These are phyloP conservation scores for Botrytis squamosa DNA, from an alignment of 2,329 filamentous ascomycete genomes.

Conservation along the genomic window DNA sequence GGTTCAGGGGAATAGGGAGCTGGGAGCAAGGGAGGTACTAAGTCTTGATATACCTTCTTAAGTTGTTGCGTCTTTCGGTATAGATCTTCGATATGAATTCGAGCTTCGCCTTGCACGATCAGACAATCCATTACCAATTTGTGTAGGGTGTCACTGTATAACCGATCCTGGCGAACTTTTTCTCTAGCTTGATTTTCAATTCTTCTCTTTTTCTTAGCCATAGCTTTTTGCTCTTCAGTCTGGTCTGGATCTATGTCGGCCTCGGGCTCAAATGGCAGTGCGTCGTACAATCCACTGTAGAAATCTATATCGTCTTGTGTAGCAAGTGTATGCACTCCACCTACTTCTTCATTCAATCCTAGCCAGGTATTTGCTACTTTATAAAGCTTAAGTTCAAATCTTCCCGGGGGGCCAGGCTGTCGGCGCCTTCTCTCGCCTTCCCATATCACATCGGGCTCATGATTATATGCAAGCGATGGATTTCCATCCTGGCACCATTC, in stretches of 20 bases:
- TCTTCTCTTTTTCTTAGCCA: neutral
- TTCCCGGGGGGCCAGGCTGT: neutral
- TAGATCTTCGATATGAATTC: neutral
- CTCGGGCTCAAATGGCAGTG: neutral
- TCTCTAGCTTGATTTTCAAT: neutral
- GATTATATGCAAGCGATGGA: neutral
- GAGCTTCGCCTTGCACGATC: slow-evolving; percentile 2
- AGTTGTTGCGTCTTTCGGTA: neutral
- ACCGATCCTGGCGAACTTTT: neutral
- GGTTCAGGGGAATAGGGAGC: neutral
- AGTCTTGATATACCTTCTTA: neutral
- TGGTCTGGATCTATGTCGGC: neutral
- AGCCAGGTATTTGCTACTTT: neutral
- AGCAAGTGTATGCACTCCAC: slow-evolving; percentile 10
- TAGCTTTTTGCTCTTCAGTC: neutral
- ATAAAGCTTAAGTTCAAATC: neutral
- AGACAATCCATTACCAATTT: slow-evolving; percentile 14
- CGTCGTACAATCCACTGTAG: neutral
- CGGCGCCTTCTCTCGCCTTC: rapidly evolving
- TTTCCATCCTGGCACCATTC: neutral
- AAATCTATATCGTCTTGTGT: slow-evolving; percentile 7
- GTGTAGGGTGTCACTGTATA: neutral
- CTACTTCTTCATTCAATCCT: neutral
- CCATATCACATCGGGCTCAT: neutral
- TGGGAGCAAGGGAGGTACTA: too few relatives aligned